Conservation (phyloP, 2,329 filamentous ascomycete genomes). For the Botryotinia narcissicola region DNA sequence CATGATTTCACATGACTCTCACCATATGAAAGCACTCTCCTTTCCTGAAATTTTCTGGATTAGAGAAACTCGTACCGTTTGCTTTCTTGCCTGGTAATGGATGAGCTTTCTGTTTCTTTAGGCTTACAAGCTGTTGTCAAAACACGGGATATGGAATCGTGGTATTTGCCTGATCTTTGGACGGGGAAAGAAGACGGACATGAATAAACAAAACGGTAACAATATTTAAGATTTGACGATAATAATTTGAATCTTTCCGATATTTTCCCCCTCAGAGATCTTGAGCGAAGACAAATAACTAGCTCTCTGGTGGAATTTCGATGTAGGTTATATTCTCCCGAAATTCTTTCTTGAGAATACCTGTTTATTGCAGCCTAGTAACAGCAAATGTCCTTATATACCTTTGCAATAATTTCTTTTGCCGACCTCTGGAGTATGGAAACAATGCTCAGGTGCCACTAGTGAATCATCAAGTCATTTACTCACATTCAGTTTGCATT, state of each 20-base stretch:
- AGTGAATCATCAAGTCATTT: background rate
- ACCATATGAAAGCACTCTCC: background rate
- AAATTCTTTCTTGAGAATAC: too few species aligned
- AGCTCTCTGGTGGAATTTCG: too few species aligned
- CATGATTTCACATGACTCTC: background rate
- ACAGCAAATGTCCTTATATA: background rate
- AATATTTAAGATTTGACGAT: background rate
- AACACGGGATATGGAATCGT: background rate
- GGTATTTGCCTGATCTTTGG: background rate
- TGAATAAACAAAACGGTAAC: background rate
- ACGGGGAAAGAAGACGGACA: background rate
- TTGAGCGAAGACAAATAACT: background rate
- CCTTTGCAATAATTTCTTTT: background rate
- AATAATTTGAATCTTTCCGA: rapidly evolving
- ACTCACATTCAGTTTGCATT: background rate
- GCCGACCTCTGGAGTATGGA: background rate
- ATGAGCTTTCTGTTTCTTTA: background rate
- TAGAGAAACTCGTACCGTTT: too few species aligned
- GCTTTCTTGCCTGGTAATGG: too few species aligned
- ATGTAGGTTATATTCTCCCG: too few species aligned
- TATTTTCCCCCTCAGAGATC: background rate
- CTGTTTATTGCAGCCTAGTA: background rate
- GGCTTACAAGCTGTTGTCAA: background rate
- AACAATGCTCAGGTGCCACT: background rate
- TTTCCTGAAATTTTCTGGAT: background rate